Conservation (phyloP, 2,329 filamentous ascomycete genomes). For the Fusarium phyllophilum region DNA sequence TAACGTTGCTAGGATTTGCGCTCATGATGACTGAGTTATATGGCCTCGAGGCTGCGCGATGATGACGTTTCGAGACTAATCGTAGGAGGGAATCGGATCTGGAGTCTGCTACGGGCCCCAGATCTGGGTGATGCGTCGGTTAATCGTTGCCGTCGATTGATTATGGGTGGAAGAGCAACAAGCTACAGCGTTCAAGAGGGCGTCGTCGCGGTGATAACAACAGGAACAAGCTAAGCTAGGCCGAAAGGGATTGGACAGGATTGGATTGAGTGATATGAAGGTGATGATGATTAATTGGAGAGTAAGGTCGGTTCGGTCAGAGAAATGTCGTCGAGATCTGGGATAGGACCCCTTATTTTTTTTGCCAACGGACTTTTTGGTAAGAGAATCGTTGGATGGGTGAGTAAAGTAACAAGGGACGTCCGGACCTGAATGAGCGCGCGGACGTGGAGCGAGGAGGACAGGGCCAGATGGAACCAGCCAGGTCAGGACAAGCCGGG, state of each 20-base stretch:
- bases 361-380: conserved; percentile 31
- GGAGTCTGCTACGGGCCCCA: conserved; percentile 35
- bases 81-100: conserved; percentile 24
- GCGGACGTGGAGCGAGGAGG: conserved; percentile 36
- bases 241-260: not conserved
- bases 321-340: conserved; percentile 31
- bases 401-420: conserved; percentile 36
- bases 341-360: conserved; percentile 37
- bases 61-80: conserved; percentile 20
- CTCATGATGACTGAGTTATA: conserved; percentile 52
- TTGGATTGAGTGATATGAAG: conserved; percentile 4
- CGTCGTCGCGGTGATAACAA: conserved; percentile 30
- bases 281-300: conserved; percentile 1
- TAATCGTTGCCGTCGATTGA: conserved; percentile 31
- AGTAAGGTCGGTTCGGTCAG: conserved; percentile 7
- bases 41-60: conserved; percentile 15
- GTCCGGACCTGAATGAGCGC: conserved; percentile 31
- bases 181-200: conserved; percentile 24
- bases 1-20: conserved; percentile 64
- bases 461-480: conserved; percentile 12
- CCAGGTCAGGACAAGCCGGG: conserved; percentile 3
- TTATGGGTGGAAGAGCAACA: conserved; percentile 12
- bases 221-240: conserved; percentile 10
- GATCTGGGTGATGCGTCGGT: conserved; percentile 29
- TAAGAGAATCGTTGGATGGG: conserved; percentile 34